Conservation (phyloP, 2,329 filamentous ascomycete genomes). For the Nemania sp. region DNA sequence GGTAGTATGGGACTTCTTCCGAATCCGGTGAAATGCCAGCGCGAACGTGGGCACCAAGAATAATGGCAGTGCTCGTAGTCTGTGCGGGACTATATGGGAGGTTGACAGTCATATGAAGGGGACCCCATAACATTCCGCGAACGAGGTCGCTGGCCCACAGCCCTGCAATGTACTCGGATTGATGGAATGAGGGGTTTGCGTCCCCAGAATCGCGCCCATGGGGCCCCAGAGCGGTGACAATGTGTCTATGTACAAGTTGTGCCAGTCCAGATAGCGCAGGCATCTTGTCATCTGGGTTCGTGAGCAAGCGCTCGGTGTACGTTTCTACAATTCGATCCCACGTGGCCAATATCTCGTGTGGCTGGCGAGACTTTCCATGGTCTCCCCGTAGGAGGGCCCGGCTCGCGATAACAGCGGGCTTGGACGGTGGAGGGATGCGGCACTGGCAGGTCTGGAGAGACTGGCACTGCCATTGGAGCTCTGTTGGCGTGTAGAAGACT, state of each 20-base stretch:
- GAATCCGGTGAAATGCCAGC: neutral
- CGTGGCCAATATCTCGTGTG: neutral
- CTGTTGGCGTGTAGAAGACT: neutral
- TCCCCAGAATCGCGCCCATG: neutral
- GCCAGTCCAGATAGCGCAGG: neutral
- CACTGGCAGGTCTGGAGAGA: neutral
- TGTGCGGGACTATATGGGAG: neutral
- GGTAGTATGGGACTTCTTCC: neutral
- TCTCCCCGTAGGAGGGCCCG: neutral
- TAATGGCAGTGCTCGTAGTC: neutral
- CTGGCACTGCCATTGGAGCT: slow-evolving; percentile 7
- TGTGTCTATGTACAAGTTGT: neutral
- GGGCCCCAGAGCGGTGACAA: neutral
- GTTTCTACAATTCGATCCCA: neutral
- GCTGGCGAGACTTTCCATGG: neutral
- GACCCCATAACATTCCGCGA: neutral
- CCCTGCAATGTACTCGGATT: neutral
- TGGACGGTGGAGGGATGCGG: neutral
- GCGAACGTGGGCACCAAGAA: neutral
- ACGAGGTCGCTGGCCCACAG: neutral
- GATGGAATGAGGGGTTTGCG: neutral
- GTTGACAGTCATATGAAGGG: neutral
- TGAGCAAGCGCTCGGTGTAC: slow-evolving; percentile 1
- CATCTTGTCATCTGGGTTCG: neutral
- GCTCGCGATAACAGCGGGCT: neutral